A percentile compares a stretch with the other conserved stretches of the same genome.
These are phyloP conservation scores for Heliosperma pusillum DNA, from an alignment of 148 eudicot genomes.

Conservation along the genomic window DNA sequence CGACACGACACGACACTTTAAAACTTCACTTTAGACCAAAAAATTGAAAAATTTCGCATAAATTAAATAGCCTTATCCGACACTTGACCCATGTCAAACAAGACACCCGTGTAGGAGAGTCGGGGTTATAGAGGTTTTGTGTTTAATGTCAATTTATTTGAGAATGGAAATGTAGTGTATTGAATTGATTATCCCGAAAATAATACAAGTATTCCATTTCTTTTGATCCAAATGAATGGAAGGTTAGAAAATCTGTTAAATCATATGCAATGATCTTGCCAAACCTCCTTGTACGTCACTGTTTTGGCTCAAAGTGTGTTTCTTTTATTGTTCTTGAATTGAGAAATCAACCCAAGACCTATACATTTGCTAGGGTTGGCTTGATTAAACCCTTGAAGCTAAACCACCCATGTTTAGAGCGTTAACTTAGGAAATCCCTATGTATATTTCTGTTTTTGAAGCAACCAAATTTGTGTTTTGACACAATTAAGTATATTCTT, in stretches of 20 bases:
- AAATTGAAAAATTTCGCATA: too few relatives aligned
- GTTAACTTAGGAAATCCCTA: neutral
- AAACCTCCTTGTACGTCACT: conserved; percentile 1
- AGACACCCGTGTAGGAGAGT: too few relatives aligned
- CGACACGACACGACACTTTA: too few relatives aligned
- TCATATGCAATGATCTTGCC: conserved; percentile 7
- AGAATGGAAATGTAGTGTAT: neutral
- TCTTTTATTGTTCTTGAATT: neutral
- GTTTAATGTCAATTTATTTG: too few relatives aligned
- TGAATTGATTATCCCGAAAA: neutral
- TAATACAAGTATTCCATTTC: too few relatives aligned
- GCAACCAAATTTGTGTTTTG: neutral
- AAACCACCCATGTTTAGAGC: conserved; percentile 6
- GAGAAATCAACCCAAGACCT: neutral
- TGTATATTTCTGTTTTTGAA: conserved; percentile 4
- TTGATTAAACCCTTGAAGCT: neutral
- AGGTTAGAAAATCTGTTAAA: too few relatives aligned
- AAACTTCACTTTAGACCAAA: too few relatives aligned
- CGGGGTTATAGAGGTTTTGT: too few relatives aligned
- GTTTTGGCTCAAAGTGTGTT: neutral
- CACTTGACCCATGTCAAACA: too few relatives aligned
- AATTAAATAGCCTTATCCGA: too few relatives aligned
- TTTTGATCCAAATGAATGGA: neutral
- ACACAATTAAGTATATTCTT: neutral
- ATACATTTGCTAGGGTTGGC: conserved; percentile 3